Evolutionary conservation across 208 protist species (phyloP).

Genomic region (Lotmaria passim): DNA sequence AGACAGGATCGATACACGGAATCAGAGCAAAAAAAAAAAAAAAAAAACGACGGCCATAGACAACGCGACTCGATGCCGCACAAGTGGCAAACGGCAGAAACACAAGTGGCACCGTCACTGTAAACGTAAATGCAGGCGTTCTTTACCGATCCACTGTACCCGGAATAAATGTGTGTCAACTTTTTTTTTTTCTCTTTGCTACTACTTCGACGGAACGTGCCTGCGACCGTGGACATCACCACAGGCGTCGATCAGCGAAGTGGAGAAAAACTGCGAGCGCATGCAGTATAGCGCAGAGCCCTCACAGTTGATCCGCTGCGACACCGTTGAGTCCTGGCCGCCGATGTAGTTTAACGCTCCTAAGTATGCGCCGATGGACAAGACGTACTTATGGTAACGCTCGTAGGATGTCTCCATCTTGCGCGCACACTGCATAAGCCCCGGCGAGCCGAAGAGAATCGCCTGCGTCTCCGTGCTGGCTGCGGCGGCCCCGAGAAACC

Average conservation of each 20-base stretch:
- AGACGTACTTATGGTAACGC: slow-evolving; percentile 57
- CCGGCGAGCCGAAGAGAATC: slow-evolving; percentile 64
- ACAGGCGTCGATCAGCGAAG: slow-evolving; percentile 36
- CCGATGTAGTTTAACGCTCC: slow-evolving; percentile 60
- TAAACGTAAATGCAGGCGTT: too few species aligned
- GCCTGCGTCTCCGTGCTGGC: slow-evolving; percentile 38
- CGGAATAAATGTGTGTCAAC: too few species aligned
- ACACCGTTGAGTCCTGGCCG: slow-evolving; percentile 58
- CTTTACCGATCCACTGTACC: too few species aligned
- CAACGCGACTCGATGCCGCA: too few species aligned
- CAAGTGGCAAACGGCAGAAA: too few species aligned
- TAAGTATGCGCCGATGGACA: slow-evolving; percentile 51
- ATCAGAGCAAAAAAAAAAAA: too few species aligned
- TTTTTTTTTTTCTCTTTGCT: too few species aligned
- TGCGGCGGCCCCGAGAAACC: slow-evolving; percentile 51
- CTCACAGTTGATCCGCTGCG: slow-evolving; percentile 49
- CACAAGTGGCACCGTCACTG: too few species aligned
- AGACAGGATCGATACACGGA: too few species aligned
- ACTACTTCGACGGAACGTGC: slow-evolving; percentile 10
- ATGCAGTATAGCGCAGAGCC: slow-evolving; percentile 42
- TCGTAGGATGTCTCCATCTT: slow-evolving; percentile 34
- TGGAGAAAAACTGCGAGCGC: slow-evolving; percentile 49
- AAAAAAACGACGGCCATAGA: too few species aligned
- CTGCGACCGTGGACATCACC: slow-evolving; percentile 34
- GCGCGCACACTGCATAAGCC: slow-evolving; percentile 52